Evolutionary conservation across 345 rosid species (phyloP), one percentile per base, ranked within the genome.

Genomic region (Gossypioides kirkii): DNA sequence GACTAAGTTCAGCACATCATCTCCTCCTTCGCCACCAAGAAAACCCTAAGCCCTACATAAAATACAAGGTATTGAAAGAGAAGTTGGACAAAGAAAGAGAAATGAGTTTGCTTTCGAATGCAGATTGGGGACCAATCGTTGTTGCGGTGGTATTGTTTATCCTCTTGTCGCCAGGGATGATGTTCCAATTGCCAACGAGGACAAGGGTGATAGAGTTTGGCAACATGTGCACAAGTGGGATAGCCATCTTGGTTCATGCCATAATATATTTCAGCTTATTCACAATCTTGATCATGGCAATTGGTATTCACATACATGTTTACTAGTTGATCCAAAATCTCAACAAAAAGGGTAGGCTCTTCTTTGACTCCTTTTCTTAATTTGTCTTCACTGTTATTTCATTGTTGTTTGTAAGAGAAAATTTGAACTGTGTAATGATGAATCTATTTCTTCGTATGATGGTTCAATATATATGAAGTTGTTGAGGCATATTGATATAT

Each of bases 141-240:
- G 86, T 92, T 5, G 88, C 97, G 0, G 96, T 84, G 74, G 86
- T 41, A 22, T 25, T 94, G 77, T 94, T 94, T 88, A 87, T 94
- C 77, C 80, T 94, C 49, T 68, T 94, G 54, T 94, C 98, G 36
- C 98, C 98, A 17, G 98, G 98, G 13, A 79, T 94, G 71, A 74
- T 94, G 74, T 89, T 92, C 80, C 98, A 94, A 85, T 46, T 92
- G 67, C 98, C 98, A 0, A 89, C 96, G 13, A 92, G 86, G 50
- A 75, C 80, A 0, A 83, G 98, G 42, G 90, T 94, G 59, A 80
- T 92, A 16, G 98, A 94, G 77, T 94, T 94, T 26, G 98, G 98
- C 17, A 94, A 92, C 90, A 87, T 92, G 98, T 77, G 73, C 25
- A 94, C 98, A 1, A 92, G 99, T 63, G 98, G 97, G 74, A 91